Evolutionary conservation across 495 filamentous ascomycete species (phyloP).

Genomic region (Xylaria telfairii): DNA sequence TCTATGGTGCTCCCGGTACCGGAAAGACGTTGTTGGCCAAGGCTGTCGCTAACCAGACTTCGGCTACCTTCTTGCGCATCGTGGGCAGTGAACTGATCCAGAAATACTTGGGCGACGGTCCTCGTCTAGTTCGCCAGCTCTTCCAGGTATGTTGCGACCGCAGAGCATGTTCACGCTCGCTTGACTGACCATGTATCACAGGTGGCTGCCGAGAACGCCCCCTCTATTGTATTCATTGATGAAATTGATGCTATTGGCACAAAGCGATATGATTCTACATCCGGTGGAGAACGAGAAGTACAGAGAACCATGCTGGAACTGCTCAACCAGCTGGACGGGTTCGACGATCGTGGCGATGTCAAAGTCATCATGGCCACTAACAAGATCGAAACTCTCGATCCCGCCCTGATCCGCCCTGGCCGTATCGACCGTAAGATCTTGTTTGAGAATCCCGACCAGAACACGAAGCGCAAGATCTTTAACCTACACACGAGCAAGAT

Average conservation of each 20-base stretch:
- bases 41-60: slow-evolving; percentile 98
- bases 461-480: slow-evolving; percentile 99
- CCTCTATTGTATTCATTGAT: slow-evolving; percentile 98
- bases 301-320: slow-evolving; percentile 99
- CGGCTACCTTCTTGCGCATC: slow-evolving; percentile 96
- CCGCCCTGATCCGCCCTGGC: slow-evolving; percentile 93
- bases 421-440: slow-evolving; percentile 99
- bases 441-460: slow-evolving; percentile 98
- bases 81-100: slow-evolving; percentile 98
- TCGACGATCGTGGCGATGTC: slow-evolving; percentile 98
- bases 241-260: slow-evolving; percentile 99
- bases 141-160: slow-evolving; percentile 69
- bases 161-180: not conserved
- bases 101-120: slow-evolving; percentile 98
- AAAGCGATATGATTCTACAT: slow-evolving; percentile 97
- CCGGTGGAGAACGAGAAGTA: slow-evolving; percentile 95
- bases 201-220: slow-evolving; percentile 94
- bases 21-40: slow-evolving; percentile 98
- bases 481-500: slow-evolving; percentile 99
- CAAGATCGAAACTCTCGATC: slow-evolving; percentile 98
- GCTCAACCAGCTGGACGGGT: slow-evolving; percentile 97
- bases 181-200: slow-evolving; percentile 27
- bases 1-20: slow-evolving; percentile 96
- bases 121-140: slow-evolving; percentile 91
- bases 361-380: slow-evolving; percentile 99